phyloP scores from a whole-genome alignment of 139 green algal species.

The Picochlorum sp. region DNA sequence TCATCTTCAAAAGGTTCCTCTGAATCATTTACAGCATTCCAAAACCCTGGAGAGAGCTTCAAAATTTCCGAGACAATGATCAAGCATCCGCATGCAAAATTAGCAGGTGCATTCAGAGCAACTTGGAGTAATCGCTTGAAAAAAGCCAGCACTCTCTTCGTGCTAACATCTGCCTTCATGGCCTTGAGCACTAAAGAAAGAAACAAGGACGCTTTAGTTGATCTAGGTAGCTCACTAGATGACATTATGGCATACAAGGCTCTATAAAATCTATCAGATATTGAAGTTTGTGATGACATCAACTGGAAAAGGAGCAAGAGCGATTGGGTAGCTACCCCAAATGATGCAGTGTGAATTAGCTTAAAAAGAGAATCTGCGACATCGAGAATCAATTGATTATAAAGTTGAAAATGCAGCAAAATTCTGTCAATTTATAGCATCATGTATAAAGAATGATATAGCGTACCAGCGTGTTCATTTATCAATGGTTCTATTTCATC shows the following conservation, averaged over 20 bases:
- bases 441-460: not conserved
- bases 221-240: slow-evolving; percentile 24
- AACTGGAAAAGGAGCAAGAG: slow-evolving; percentile 88
- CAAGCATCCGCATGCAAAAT: slow-evolving; percentile 78
- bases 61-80: slow-evolving; percentile 71
- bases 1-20: slow-evolving; percentile 55
- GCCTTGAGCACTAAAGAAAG: slow-evolving; percentile 80
- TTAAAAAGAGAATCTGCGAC: slow-evolving; percentile 67
- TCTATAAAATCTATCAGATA: slow-evolving; percentile 81
- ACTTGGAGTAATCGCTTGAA: slow-evolving; percentile 88
- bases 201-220: slow-evolving; percentile 67
- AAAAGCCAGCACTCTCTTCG: slow-evolving; percentile 65
- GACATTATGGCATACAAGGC: slow-evolving; percentile 77
- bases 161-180: slow-evolving; percentile 59
- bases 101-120: slow-evolving; percentile 39
- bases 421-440: no score
- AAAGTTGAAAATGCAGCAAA: not conserved
- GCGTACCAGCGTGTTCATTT: slow-evolving; percentile 33
- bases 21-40: slow-evolving; percentile 63
- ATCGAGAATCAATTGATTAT: not conserved
- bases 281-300: slow-evolving; percentile 35
- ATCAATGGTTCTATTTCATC: slow-evolving; percentile 53
- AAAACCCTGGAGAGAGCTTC: slow-evolving; percentile 54
- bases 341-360: slow-evolving; percentile 71
- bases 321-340: slow-evolving; percentile 75